These are phyloP conservation scores for Trichophyton equinum DNA, from an alignment of 2,329 filamentous ascomycete species.

Conservation along the genomic window DNA sequence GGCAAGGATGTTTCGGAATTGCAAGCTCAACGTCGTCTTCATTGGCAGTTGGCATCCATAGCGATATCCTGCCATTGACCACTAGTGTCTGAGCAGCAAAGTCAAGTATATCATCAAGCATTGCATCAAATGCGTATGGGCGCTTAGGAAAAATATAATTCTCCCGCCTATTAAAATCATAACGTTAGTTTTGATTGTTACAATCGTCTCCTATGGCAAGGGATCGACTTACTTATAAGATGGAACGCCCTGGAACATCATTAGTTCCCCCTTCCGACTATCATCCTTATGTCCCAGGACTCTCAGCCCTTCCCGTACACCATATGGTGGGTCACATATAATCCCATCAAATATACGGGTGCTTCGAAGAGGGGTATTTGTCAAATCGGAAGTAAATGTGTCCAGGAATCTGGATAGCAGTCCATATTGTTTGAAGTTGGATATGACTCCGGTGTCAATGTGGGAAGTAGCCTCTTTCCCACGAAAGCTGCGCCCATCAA, in stretches of 20 bases:
- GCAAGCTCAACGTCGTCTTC: constrained; percentile 63
- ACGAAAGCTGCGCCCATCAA: constrained; percentile 82
- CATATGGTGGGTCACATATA: constrained; percentile 90
- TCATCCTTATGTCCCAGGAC: constrained; percentile 67
- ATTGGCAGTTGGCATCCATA: constrained; percentile 95
- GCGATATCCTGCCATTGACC: constrained; percentile 64
- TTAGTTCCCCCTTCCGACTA: constrained; percentile 40
- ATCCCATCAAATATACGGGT: constrained; percentile 69
- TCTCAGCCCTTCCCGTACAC: constrained; percentile 79
- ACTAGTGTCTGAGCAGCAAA: constrained; percentile 70
- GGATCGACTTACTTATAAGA: constrained; percentile 46
- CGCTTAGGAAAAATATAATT: constrained; percentile 77
- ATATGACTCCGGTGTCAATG: constrained; percentile 34
- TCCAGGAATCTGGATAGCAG: constrained; percentile 56
- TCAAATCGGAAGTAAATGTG: constrained; percentile 74
- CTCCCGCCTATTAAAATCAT: constrained; percentile 34
- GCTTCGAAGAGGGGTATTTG: constrained; percentile 62
- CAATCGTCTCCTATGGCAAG: background rate
- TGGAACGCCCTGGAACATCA: constrained; percentile 53
- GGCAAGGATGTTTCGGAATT: constrained; percentile 61
- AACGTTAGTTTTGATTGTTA: background rate
- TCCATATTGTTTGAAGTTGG: constrained; percentile 78
- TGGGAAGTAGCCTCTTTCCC: constrained; percentile 36
- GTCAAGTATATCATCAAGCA: constrained; percentile 78
- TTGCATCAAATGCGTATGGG: constrained; percentile 80